Evolutionary conservation across 441 rosid genomes (phyloP), one percentile per base, ranked within the genome.

Genomic region (Kokia cookei): DNA sequence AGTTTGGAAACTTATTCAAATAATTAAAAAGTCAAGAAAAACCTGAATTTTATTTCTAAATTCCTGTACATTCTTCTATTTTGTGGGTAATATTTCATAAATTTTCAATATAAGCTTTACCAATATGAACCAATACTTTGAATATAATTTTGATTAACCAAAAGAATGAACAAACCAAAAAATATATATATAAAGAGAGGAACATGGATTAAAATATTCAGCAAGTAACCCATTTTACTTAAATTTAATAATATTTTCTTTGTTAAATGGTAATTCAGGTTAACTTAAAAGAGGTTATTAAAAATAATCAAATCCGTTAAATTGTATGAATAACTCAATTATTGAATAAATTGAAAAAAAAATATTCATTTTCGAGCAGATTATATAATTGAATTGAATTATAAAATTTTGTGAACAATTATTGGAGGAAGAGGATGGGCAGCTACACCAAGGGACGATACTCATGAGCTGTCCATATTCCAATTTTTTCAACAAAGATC

Each of bases 401-500:
- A 55, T 22, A 19, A 55, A 55, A 26, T 55, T 32, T 55, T 55
- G 27, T 8, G 27, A 7, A 17, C 27, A 68, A 50, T 32, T 55
- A 19, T 55, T 35, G 43, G 51, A 22, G 9, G 19, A 37, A 17
- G 2, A 55, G 17, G 24, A 5, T 55, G 55, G 53, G 62, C 37
- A 71, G 53, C n/a, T 42, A 63, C 22, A 69, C 6, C 73, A 35
- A 55, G 22, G 35, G 57, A 22, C 7, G 27, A 57, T 43, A 19
- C 9, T 43, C 19, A 17, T 35, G 69, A 48, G 45, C 37, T 62
- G 69, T 13, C 69, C 76, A 62, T 73, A 63, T 73, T 73, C 69
- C 61, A 73, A 51, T 19, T 19, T 6, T 8, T 32, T 35, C 40
- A 63, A 15, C 55, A 40, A 19, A 4, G 42, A 71, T 55, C 5